A percentile compares a stretch with the other conserved stretches of the same genome.
Conservation (phyloP, 73 alveolate genomes). For the Diophrys appendiculata region DNA sequence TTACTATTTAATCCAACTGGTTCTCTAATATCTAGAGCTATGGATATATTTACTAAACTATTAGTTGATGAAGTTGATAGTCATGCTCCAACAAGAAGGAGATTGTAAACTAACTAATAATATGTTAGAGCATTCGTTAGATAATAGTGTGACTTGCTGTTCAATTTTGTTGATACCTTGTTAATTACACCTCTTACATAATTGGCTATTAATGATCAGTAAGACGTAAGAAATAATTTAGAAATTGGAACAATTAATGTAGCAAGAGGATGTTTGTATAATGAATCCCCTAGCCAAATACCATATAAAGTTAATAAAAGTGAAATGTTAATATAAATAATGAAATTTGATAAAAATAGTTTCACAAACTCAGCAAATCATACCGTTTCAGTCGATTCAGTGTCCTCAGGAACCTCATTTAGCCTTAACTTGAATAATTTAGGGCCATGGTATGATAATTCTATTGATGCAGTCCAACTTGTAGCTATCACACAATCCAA, state of each 20-base stretch:
- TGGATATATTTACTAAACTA: neutral
- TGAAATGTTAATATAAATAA: too few species aligned
- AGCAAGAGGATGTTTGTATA: neutral
- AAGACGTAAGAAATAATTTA: neutral
- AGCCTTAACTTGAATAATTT: too few species aligned
- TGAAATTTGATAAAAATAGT: neutral
- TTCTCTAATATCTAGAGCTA: neutral
- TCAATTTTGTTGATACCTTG: neutral
- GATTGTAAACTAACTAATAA: neutral
- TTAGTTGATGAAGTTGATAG: neutral
- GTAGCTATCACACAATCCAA: too few species aligned
- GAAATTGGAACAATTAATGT: neutral
- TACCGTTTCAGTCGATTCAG: neutral
- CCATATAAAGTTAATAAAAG: neutral
- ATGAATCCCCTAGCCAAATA: neutral
- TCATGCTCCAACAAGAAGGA: neutral
- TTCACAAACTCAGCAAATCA: neutral
- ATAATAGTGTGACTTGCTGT: neutral
- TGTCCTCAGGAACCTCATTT: too few species aligned
- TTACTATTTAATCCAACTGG: neutral
- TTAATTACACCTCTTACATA: neutral
- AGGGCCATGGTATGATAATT: neutral
- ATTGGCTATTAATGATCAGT: neutral
- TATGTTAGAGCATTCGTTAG: neutral
- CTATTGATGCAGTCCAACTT: too few species aligned